Evolutionary conservation across 176 grass and related monocot species (phyloP), one percentile per base, ranked within the genome.

Genomic region (Oryza australiensis): DNA sequence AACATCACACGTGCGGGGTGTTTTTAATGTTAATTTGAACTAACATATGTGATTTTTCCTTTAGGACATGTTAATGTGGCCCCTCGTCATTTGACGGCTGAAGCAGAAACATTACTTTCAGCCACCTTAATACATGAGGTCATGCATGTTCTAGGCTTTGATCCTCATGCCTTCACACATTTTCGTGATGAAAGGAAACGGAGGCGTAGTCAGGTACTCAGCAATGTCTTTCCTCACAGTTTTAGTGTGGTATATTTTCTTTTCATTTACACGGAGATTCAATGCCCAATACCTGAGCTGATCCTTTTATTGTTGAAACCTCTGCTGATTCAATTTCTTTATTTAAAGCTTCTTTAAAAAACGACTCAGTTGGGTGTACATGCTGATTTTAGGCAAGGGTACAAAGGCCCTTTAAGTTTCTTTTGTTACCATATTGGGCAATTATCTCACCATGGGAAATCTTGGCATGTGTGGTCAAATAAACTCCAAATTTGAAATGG

Each of bases 111-210:
- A 29, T 84, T 99, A 89, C 96, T 99, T 82, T 95, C 96, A 1
- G 96, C 96, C 64, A 99, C 96, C 16, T 76, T 99, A 64, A 91
- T 99, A 78, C 96, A 99, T 72, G 96, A 99, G 85, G 96, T 99
- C 51, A 99, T 99, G 93, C 96, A 99, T 89, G 96, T 99, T 92
- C 83, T 99, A 80, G 96, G 96, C 35, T 99, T 99, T 90, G 96
- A 99, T 90, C 96, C 96, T 77, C 96, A 99, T 72, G 96, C 96
- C 2, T 99, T 99, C 85, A 92, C 96, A 77, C 96, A 99, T 89
- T 99, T 99, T 74, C 90, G 93, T 72, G 96, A 99, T 81, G 96
- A 99, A 83, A 89, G 96, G 70, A 99, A 95, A 85, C 91, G 91
- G 70, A 91, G 96, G 62, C 96, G 93, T 64, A 74, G 74, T 74